Conservation (phyloP, 148 eudicot species). For the Amaranthus palmeri region DNA sequence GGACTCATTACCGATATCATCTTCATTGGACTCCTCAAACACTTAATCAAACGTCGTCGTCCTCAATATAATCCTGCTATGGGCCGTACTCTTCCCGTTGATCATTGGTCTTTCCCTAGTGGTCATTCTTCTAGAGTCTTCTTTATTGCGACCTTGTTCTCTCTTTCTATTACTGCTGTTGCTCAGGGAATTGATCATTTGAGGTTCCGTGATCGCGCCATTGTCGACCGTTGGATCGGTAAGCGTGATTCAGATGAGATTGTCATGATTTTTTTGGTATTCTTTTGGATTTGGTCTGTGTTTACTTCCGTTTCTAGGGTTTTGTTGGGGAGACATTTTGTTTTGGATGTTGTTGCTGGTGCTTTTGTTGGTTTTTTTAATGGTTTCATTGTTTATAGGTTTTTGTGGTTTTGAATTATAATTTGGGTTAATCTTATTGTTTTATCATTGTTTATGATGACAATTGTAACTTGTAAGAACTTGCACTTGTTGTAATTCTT, state of each 20-base stretch:
- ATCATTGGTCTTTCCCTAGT: constrained; percentile 86
- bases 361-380: constrained; percentile 59
- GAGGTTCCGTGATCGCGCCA: constrained; percentile 26
- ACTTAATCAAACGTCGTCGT: constrained; percentile 63
- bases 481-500: too few relatives aligned
- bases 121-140: constrained; percentile 74
- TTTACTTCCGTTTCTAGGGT: constrained; percentile 65
- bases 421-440: not conserved
- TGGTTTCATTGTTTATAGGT: constrained; percentile 41
- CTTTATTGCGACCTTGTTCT: constrained; percentile 45
- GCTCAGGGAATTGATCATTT: constrained; percentile 29
- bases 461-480: not conserved
- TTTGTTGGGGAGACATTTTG: constrained; percentile 74
- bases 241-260: constrained; percentile 21
- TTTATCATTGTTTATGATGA: not conserved
- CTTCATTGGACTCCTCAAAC: constrained; percentile 58
- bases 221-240: constrained; percentile 30
- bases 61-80: constrained; percentile 63
- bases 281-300: constrained; percentile 45
- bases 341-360: constrained; percentile 68
- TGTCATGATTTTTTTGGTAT: constrained; percentile 22
- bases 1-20: constrained; percentile 52
- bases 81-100: constrained; percentile 58
- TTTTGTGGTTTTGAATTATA: constrained; percentile 23
- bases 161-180: constrained; percentile 27